Conservation (phyloP, 1,284 basidiomycete species). For the Gomphus sp. region DNA sequence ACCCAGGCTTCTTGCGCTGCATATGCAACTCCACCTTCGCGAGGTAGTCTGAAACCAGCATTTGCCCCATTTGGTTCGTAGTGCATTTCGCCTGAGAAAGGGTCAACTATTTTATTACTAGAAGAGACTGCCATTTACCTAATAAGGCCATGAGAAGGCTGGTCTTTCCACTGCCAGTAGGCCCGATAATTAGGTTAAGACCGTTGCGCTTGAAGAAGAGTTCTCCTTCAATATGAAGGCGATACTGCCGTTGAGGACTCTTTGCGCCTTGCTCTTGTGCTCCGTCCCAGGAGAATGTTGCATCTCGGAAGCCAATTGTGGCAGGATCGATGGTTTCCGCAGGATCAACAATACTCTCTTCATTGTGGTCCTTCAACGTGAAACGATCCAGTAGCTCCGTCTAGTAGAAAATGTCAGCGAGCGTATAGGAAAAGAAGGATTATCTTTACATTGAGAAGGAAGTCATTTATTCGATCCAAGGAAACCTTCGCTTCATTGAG, state of each 20-base stretch:
- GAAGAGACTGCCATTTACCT: slow-evolving; percentile 19
- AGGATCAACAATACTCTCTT: not conserved
- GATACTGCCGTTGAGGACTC: slow-evolving; percentile 22
- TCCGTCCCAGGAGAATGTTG: slow-evolving; percentile 18
- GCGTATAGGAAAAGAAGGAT: not conserved
- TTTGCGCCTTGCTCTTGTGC: not conserved
- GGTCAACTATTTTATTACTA: not conserved
- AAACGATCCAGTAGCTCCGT: slow-evolving; percentile 30
- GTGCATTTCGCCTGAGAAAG: slow-evolving; percentile 47
- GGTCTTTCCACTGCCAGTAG: slow-evolving; percentile 46
- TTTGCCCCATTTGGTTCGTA: slow-evolving; percentile 40
- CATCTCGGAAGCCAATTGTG: slow-evolving; percentile 19
- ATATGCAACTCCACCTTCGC: slow-evolving; percentile 58
- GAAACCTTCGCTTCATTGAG: slow-evolving; percentile 21
- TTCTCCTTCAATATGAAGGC: slow-evolving; percentile 39
- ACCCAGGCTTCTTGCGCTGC: slow-evolving; percentile 76
- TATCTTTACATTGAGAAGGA: slow-evolving; percentile 21
- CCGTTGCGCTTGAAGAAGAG: slow-evolving; percentile 47
- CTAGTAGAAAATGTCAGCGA: slow-evolving; percentile 12
- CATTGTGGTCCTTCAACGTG: slow-evolving; percentile 13
- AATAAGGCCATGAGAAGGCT: slow-evolving; percentile 47
- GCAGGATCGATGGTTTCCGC: not conserved
- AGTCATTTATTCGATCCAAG: slow-evolving; percentile 26
- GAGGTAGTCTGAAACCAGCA: slow-evolving; percentile 61
- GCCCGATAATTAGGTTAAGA: slow-evolving; percentile 58